These are phyloP conservation scores for Castanea sativa DNA, from an alignment of 306 rosid genomes.

Conservation along the genomic window DNA sequence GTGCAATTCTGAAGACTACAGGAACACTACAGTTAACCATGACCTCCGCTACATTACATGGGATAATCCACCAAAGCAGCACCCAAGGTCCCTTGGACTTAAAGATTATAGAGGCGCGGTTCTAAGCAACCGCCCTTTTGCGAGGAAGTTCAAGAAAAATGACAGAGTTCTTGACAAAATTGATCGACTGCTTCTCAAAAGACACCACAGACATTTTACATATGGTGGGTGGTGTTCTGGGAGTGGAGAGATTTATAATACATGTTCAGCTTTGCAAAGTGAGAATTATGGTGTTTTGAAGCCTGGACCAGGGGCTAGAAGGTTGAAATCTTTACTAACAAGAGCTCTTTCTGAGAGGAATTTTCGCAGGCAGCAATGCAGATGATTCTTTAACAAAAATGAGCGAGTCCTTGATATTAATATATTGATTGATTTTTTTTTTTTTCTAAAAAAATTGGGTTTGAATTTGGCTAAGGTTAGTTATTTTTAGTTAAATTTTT, in stretches of 20 bases:
- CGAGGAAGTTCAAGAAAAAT: constrained; percentile 75
- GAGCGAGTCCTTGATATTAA: neutral
- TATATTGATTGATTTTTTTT: too few species aligned
- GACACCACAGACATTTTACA: constrained; percentile 43
- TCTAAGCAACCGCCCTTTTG: constrained; percentile 72
- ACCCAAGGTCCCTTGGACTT: constrained; percentile 73
- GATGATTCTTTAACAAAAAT: constrained; percentile 29
- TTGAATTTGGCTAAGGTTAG: neutral
- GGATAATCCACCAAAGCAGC: constrained; percentile 95
- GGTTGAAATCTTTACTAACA: constrained; percentile 49
- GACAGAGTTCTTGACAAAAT: constrained; percentile 62
- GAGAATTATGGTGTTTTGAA: constrained; percentile 56
- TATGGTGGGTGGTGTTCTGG: constrained; percentile 78
- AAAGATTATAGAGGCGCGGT: constrained; percentile 57
- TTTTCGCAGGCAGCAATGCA: constrained; percentile 59
- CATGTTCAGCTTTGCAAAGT: constrained; percentile 47
- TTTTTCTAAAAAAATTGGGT: neutral
- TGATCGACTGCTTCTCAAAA: constrained; percentile 66
- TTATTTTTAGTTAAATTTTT: neutral
- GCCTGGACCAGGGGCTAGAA: constrained; percentile 70
- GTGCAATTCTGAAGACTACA: constrained; percentile 71
- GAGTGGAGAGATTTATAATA: constrained; percentile 18
- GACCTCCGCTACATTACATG: constrained; percentile 89
- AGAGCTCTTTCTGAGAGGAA: constrained; percentile 42
- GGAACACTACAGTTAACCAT: constrained; percentile 75